These are phyloP conservation scores for Coemansia sp. DNA, from an alignment of 192 early-diverging fungal species.

Conservation along the genomic window DNA sequence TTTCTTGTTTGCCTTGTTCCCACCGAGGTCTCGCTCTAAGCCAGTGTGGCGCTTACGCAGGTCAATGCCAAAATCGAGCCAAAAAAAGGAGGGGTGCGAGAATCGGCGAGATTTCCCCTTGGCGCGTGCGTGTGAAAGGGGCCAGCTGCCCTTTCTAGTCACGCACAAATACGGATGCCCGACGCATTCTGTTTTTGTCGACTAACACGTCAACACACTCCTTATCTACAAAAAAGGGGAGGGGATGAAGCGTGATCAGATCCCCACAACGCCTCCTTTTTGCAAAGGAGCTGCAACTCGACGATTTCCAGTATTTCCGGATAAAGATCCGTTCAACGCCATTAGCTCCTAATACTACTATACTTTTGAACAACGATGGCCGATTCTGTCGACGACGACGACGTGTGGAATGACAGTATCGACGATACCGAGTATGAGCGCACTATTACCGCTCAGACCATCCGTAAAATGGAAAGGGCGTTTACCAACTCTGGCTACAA, in stretches of 20 bases:
- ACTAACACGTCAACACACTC: no score
- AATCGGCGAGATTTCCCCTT: no score
- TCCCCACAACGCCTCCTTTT: neutral
- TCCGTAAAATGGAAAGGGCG: constrained; percentile 22
- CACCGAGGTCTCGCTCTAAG: no score
- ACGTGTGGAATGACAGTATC: constrained; percentile 3
- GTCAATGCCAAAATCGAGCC: no score
- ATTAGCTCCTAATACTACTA: neutral
- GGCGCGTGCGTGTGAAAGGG: no score
- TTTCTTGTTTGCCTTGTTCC: no score
- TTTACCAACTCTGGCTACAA: constrained; percentile 40
- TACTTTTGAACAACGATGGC: neutral
- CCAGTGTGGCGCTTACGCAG: no score
- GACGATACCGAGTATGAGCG: constrained; percentile 22
- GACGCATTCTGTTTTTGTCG: no score
- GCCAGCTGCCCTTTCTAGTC: no score
- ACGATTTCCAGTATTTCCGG: neutral
- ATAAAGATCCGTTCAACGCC: neutral
- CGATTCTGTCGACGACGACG: constrained; percentile 10
- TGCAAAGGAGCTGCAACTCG: no score
- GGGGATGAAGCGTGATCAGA: neutral
- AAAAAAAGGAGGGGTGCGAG: no score
- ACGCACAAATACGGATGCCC: neutral
- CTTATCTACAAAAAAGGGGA: neutral
- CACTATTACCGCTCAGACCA: constrained; percentile 15